phyloP scores from a whole-genome alignment of 2,329 filamentous ascomycete species.

The Sporothrix pallida region DNA sequence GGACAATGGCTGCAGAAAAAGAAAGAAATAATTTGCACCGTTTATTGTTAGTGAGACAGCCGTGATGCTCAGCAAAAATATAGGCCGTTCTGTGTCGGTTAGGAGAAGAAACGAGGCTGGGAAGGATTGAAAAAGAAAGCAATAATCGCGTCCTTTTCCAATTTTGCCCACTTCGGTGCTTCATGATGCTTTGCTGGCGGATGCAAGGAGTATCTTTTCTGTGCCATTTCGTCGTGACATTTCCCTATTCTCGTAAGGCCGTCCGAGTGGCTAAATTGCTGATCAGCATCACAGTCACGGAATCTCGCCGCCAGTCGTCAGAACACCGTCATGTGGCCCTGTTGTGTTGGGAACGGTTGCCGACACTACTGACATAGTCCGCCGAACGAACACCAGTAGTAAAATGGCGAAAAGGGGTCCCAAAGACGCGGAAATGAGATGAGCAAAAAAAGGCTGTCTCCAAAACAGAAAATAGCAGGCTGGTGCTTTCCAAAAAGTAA shows the following conservation, averaged over 20 bases:
- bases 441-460: neutral
- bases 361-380: neutral
- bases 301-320: neutral
- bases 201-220: neutral
- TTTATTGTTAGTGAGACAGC: neutral
- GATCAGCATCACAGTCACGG: neutral
- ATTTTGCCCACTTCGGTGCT: neutral
- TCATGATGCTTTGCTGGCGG: neutral
- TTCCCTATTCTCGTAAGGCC: neutral
- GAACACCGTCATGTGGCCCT: conserved; percentile 10
- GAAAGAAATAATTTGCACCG: neutral
- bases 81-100: neutral
- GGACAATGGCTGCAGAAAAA: neutral
- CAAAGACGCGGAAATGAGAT: neutral
- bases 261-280: neutral
- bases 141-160: neutral
- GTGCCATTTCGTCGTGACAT: neutral
- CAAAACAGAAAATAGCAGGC: neutral
- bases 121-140: neutral
- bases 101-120: neutral
- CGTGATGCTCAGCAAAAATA: neutral
- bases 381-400: neutral
- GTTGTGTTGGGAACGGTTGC: neutral
- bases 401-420: neutral
- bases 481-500: neutral